Evolutionary conservation across 306 rosid genomes (phyloP).

Genomic region (Begonia loranthoides): DNA sequence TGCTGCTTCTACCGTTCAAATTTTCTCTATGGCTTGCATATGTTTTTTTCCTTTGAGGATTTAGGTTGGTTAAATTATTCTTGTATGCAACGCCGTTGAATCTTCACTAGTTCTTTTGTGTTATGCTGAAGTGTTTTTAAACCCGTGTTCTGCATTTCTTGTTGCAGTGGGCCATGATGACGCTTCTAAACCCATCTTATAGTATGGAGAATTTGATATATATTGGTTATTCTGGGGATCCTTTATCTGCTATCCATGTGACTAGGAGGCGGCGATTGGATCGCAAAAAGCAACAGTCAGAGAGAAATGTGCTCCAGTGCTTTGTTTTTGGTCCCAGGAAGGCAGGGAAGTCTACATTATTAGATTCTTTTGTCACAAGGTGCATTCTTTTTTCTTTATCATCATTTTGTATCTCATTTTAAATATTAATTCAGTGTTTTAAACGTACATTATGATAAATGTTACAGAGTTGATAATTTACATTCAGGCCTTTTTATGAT

Average conservation of each 20-base stretch:
- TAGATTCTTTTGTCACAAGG: conserved; percentile 85
- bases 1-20: no score
- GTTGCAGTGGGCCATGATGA: conserved; percentile 92
- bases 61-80: no score
- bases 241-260: conserved; percentile 58
- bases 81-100: not conserved
- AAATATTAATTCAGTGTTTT: not conserved
- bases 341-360: conserved; percentile 81
- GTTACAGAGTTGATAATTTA: conserved; percentile 9
- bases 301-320: conserved; percentile 80
- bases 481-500: conserved; percentile 52
- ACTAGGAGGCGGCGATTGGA: conserved; percentile 75
- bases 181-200: conserved; percentile 65
- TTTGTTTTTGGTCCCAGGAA: conserved; percentile 89
- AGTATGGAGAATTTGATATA: conserved; percentile 86
- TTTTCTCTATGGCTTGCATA: no score
- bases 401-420: no score
- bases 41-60: no score
- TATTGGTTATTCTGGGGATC: conserved; percentile 71
- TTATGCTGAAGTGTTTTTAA: conserved; percentile 1
- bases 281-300: conserved; percentile 79
- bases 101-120: not conserved
- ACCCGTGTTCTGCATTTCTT: not conserved
- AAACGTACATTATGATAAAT: not conserved
- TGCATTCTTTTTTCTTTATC: not conserved